Base-by-base conservation (phyloP, 495 filamentous ascomycete genomes). In the Hypoxylon perforatum region DNA sequence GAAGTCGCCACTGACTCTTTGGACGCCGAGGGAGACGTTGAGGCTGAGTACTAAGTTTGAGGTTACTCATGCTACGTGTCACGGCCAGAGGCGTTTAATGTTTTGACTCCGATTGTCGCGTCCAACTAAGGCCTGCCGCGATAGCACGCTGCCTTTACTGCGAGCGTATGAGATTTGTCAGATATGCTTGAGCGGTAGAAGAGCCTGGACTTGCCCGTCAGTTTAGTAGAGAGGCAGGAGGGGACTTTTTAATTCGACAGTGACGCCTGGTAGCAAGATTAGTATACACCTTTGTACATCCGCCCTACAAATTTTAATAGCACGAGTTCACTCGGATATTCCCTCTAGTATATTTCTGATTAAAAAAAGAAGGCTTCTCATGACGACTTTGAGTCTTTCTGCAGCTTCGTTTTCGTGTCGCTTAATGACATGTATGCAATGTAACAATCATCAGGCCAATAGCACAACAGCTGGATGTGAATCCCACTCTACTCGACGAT, bases 1-100 rank as follows among this genome's bases (percentile, higher is more conserved):
- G 95, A 99, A 81, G 95, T 99, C 72, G 95, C 93, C 67, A 93
- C 93, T 75, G 95, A 99, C 81, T 97, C 94, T 64, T 78, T 95
- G 65, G 93, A 94, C 81, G 92, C 87, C 61, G 95, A 95, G 69
- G 92, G 93, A 70, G 90, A 88, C 76, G 84, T 84, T 69, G 94
- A 97, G 84, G 92, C 92, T 65, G 95, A 99, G 87, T 99, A 99
- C 88, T 99, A 97, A 80, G 76, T 18, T 61, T 38, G 42, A 61
- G 51, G 41, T 53, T 45, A 49, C 56, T 57, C 44, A 58, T 53
- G 57, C 58, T 64, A 66, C 60, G 64, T 65, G 57, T 69, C 70
- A 67, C 58, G 57, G 59, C 41, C 35, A 65, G 41, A 52, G 59
- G 54, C 61, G 44, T 67, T 60, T 67, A 67, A 65, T 75, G 63